Evolutionary conservation across 768 basidiomycete genomes (phyloP).

Genomic region (button mushroom (Agaricus bisporus)): DNA sequence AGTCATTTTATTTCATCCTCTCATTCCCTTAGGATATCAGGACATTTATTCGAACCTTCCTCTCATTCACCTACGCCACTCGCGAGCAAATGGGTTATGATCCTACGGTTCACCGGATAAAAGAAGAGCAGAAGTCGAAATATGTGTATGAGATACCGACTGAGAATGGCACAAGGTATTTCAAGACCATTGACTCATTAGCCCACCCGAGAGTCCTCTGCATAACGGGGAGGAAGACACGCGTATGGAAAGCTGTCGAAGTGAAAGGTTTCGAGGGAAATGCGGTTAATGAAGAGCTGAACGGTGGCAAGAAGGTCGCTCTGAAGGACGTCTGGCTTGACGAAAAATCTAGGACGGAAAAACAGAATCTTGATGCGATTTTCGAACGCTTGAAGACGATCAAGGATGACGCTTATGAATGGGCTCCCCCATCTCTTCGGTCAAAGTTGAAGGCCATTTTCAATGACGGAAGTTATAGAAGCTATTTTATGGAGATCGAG

Average conservation of each 20-base stretch:
- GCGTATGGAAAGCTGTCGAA: slow-evolving; percentile 12
- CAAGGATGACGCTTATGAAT: neutral
- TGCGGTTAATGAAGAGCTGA: neutral
- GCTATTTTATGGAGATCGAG: slow-evolving; percentile 6
- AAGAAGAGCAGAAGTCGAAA: neutral
- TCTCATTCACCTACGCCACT: slow-evolving; percentile 2
- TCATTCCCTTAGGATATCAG: neutral
- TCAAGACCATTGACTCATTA: neutral
- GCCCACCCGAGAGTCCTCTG: neutral
- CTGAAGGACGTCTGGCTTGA: slow-evolving; percentile 19
- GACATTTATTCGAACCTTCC: neutral
- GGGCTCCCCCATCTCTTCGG: neutral
- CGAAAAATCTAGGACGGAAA: slow-evolving; percentile 7
- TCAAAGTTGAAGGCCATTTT: neutral
- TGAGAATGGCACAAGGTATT: neutral
- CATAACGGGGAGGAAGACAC: slow-evolving; percentile 12
- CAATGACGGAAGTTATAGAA: neutral
- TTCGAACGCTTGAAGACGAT: slow-evolving; percentile 6
- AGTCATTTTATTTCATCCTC: neutral
- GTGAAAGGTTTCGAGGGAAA: neutral
- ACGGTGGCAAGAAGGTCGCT: slow-evolving; percentile 2
- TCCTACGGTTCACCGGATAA: neutral
- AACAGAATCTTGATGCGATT: slow-evolving; percentile 11
- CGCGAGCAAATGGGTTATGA: slow-evolving; percentile 6
- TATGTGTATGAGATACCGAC: neutral